Base-by-base conservation (phyloP, 768 basidiomycete genomes). In the Leccinum obscurum region DNA sequence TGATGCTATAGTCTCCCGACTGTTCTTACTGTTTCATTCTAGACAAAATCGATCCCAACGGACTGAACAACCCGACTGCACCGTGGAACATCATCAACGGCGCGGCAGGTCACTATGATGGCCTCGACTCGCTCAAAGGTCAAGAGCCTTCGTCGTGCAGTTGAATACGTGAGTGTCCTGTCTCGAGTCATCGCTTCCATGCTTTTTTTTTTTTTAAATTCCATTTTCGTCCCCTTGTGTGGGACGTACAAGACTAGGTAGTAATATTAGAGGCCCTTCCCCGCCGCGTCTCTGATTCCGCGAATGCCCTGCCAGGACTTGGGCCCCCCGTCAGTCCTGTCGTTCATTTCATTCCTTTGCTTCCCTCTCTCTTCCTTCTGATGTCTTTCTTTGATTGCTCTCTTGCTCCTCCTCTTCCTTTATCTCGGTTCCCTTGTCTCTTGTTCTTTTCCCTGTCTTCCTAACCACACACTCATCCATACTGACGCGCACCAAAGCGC, bases 71-170 rank as follows among this genome's bases (percentile, higher is more conserved):
- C 44, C 70, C 70, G 1, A 56, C 48, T 11, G 62, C 68, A 46
- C 66, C 70, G 35, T 69, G 70, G 70, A 70, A 63, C 57, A 71
- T 70, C 46, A n/a, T 70, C 52, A 70, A 70, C 44, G 70, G 70
- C 3, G 70, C 64, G 1, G 70, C 59, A 7, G 70, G 70, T 17
- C 70, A 71, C 48, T 71, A 71, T 11, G 70, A 71, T 30, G 70
- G 70, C 14, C 68, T 71, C 8, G 68, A 69, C 54, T 17, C 62
- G 2, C 46, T 71, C n/a, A 2, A 62, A 10, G 5, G 0, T 0
- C 2, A 32, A 2, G 2, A 22, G 3, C 56, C 64, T 1, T 62
- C 22, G 22, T 57, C 6, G 65, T 57, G 24, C 32, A 59, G 5
- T 55, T 20, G 3, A 61, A 65, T 52, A 24, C 28, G 70, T 71